phyloP scores from a whole-genome alignment of 225 moss, liverwort and hornwort genomes.

The Rhytidiadelphus loreus region DNA sequence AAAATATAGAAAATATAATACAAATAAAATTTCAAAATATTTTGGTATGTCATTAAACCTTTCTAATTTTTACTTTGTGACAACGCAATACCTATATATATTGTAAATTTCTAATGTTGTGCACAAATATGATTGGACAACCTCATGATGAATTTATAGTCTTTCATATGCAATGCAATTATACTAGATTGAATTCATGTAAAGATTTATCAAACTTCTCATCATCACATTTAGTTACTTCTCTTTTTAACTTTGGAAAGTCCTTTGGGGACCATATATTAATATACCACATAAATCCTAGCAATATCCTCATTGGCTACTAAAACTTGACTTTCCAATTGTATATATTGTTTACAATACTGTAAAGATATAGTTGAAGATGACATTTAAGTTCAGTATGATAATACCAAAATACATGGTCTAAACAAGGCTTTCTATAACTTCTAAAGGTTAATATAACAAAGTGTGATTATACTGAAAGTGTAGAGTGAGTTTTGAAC shows the following conservation, averaged over 20 bases:
- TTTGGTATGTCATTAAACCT: background rate
- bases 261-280: background rate
- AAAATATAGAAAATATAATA: background rate
- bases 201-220: background rate
- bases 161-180: background rate
- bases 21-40: background rate
- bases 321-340: background rate
- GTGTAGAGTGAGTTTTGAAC: background rate
- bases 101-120: background rate
- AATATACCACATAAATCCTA: no score
- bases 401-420: background rate
- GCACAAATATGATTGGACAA: background rate
- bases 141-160: background rate
- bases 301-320: background rate
- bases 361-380: background rate
- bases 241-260: background rate
- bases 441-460: background rate
- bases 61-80: background rate
- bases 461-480: background rate
- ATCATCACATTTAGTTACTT: background rate
- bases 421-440: accelerated
- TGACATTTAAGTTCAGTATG: background rate
- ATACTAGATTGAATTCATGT: background rate
- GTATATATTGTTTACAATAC: background rate
- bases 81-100: accelerated